Conservation (phyloP, 2,329 filamentous ascomycete genomes). For the Drechslera avenae region DNA sequence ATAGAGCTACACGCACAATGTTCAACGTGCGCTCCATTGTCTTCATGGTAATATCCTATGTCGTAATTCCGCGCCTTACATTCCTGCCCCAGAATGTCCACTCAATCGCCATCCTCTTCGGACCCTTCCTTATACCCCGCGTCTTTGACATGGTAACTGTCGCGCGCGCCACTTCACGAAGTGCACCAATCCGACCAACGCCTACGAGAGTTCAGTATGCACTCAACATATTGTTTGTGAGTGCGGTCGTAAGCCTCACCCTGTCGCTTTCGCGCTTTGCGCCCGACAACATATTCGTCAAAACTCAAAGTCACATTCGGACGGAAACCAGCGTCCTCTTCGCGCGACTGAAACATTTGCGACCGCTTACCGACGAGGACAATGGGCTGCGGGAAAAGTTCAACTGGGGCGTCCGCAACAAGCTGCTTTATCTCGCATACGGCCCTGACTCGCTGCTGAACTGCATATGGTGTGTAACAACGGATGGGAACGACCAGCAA, state of each 20-base stretch:
- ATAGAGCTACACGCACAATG: conserved; percentile 28
- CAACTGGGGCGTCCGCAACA: conserved; percentile 62
- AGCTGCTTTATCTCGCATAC: conserved; percentile 81
- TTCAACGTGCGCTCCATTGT: conserved; percentile 42
- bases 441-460: conserved; percentile 74
- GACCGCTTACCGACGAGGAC: conserved; percentile 66
- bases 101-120: conserved; percentile 60
- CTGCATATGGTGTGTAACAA: conserved; percentile 77
- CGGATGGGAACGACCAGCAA: conserved; percentile 65
- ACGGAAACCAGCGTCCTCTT: conserved; percentile 87
- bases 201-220: conserved; percentile 61
- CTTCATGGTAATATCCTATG: conserved; percentile 41
- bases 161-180: conserved; percentile 48
- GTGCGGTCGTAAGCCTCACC: conserved; percentile 59
- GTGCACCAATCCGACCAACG: conserved; percentile 61
- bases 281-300: conserved; percentile 80
- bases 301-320: conserved; percentile 80
- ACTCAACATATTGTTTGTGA: conserved; percentile 64
- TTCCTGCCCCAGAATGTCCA: conserved; percentile 43
- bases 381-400: conserved; percentile 70
- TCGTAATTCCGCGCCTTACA: conserved; percentile 46
- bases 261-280: conserved; percentile 70
- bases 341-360: conserved; percentile 68
- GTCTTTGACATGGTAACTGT: conserved; percentile 68
- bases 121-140: conserved; percentile 72